Conservation (phyloP, 345 rosid species). For the Populus alba region DNA sequence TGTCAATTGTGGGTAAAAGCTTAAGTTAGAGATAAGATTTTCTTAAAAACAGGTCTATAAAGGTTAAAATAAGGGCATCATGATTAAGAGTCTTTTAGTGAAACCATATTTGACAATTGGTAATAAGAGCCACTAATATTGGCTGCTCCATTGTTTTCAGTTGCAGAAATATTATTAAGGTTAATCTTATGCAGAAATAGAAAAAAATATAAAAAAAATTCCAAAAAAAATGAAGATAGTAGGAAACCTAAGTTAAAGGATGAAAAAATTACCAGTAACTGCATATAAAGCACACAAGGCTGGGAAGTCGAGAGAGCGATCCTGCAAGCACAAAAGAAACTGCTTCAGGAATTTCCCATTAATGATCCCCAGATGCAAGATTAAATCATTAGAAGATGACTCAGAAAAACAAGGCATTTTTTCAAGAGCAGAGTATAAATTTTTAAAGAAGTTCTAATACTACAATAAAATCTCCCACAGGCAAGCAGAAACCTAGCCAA, state of each 20-base stretch:
- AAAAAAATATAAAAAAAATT: background rate
- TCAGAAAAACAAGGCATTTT: background rate
- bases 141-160: background rate
- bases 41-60: background rate
- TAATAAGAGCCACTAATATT: background rate
- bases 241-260: background rate
- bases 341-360: constrained; percentile 19
- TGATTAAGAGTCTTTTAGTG: background rate
- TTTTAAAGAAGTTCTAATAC: background rate
- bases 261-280: constrained; percentile 71
- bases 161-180: background rate
- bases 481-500: background rate
- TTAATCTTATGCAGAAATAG: background rate
- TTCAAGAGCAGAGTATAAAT: background rate
- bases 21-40: background rate
- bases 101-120: background rate
- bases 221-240: background rate
- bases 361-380: constrained; percentile 1
- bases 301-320: constrained; percentile 88
- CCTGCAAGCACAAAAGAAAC: constrained; percentile 47
- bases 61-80: background rate
- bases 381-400: background rate
- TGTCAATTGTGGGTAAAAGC: background rate
- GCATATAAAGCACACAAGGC: constrained; percentile 90
- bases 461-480: background rate